phyloP scores from a whole-genome alignment of 1,139 yeast species.

The Pichia sp. region DNA sequence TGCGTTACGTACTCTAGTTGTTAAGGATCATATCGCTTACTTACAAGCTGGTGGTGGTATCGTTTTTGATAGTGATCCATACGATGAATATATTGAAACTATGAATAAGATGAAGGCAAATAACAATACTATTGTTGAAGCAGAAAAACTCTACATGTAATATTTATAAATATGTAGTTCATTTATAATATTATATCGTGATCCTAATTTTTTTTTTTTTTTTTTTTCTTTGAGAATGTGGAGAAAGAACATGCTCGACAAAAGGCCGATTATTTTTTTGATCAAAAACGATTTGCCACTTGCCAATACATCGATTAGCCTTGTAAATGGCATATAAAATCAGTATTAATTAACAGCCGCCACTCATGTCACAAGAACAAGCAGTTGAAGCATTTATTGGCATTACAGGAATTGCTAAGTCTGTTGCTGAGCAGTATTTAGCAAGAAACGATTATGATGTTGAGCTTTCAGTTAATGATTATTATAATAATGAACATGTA shows the following conservation, averaged over 20 bases:
- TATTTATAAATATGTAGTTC: background rate
- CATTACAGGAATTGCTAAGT: slow-evolving; percentile 40
- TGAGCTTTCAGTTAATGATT: slow-evolving; percentile 18
- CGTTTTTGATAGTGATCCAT: slow-evolving; percentile 89
- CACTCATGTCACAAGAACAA: slow-evolving; percentile 4
- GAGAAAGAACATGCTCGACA: too few species aligned
- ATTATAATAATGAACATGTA: slow-evolving; percentile 11
- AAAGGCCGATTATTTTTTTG: too few species aligned
- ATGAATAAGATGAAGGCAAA: slow-evolving; percentile 97
- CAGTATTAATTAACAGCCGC: too few species aligned
- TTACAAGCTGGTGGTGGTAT: slow-evolving; percentile 99
- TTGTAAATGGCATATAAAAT: too few species aligned
- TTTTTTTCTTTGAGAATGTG: too few species aligned
- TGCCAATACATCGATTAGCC: background rate
- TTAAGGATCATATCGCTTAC: slow-evolving; percentile 83
- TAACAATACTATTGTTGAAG: slow-evolving; percentile 80
- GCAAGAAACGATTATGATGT: slow-evolving; percentile 36
- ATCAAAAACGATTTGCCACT: too few species aligned
- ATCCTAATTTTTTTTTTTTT: too few species aligned
- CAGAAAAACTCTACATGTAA: slow-evolving; percentile 46
- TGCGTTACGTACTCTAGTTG: slow-evolving; percentile 94
- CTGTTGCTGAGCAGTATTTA: slow-evolving; percentile 40
- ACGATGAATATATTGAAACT: slow-evolving; percentile 92
- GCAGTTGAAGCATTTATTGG: slow-evolving; percentile 39
- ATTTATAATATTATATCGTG: too few species aligned